Evolutionary conservation across 108 stramenopile genomes (phyloP), one percentile per base, ranked within the genome.

Genomic region (Pseudonitzschia multiseries): DNA sequence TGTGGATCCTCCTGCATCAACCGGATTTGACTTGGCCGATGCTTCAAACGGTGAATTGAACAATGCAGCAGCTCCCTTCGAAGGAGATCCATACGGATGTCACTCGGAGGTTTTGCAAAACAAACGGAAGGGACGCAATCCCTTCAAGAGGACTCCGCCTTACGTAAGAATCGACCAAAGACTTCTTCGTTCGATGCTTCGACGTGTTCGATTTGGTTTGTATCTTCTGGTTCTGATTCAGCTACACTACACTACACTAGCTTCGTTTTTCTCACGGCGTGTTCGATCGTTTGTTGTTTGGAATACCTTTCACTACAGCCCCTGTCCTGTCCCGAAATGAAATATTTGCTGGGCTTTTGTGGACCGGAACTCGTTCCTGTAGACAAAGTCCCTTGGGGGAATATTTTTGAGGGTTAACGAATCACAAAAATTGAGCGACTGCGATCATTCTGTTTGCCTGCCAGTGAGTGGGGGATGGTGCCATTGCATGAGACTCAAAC

Each of bases 71-170:
- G 65, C 80, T 57, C 95, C 94, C 20, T 97, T 97, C 79, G 81
- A 90, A 78, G 65, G 77, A 15, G 98, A 98, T 78, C 94, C 95
- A 2, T 98, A 98, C 72, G 98, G 98, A 31, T 98, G 98, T 69
- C 73, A 90, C 79, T 73, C 86, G 10, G 66, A 67, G 20, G 76
- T 89, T 8, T 81, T 98, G 54, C 84, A 84, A 68, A 62, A 94
- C 33, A 98, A 98, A 79, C 75, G 97, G 31, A 77, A 72, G 57
- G 75, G 76, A n/a, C 84, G 98, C 31, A 96, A 98, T 75, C 98
- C 98, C 10, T 98, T 96, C 68, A 51, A 74, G 10, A 80, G 98
- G 33, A 96, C 86, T 4, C 81, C 94, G 18, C 96, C 96, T 5
- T 98, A 98, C 70, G 79, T 56, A 56, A 56, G 54, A 24, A 56